Conservation (phyloP, 345 rosid species). For the Syzygium aromaticum region DNA sequence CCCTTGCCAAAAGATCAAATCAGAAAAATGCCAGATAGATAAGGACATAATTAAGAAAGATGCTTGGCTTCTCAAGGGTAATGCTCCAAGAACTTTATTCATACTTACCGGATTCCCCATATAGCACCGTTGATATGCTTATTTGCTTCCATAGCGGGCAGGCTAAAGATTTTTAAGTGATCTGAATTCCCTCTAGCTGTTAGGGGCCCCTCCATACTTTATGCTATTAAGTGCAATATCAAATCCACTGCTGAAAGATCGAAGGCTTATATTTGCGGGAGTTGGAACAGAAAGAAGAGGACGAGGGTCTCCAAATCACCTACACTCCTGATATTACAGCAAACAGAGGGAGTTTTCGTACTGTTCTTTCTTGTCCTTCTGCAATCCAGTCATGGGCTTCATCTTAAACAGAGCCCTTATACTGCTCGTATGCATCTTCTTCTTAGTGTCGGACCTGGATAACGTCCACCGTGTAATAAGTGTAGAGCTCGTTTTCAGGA, state of each 20-base stretch:
- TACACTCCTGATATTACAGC: neutral
- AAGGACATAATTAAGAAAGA: slow-evolving; percentile 24
- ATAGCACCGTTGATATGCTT: slow-evolving; percentile 41
- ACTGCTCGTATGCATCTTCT: slow-evolving; percentile 41
- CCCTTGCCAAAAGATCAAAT: slow-evolving; percentile 18
- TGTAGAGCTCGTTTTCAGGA: slow-evolving; percentile 8
- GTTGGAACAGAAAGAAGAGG: slow-evolving; percentile 23
- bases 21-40: slow-evolving; percentile 14
- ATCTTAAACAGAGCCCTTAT: slow-evolving; percentile 32
- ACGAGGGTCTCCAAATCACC: slow-evolving; percentile 4
- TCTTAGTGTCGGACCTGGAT: slow-evolving; percentile 35
- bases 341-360: neutral
- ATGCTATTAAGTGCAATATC: neutral
- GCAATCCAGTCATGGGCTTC: slow-evolving; percentile 29
- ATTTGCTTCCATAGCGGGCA: slow-evolving; percentile 46
- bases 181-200: slow-evolving; percentile 31
- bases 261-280: slow-evolving; percentile 42
- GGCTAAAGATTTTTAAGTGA: slow-evolving; percentile 43
- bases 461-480: slow-evolving; percentile 28
- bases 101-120: slow-evolving; percentile 66
- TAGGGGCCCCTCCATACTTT: slow-evolving; percentile 35
- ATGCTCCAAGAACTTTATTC: slow-evolving; percentile 21
- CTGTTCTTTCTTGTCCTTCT: neutral
- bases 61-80: slow-evolving; percentile 70
- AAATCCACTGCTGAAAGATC: slow-evolving; percentile 21